Evolutionary conservation across 257 asterid genomes (phyloP), one percentile per base, ranked within the genome.

Genomic region (Linaria vulgaris): DNA sequence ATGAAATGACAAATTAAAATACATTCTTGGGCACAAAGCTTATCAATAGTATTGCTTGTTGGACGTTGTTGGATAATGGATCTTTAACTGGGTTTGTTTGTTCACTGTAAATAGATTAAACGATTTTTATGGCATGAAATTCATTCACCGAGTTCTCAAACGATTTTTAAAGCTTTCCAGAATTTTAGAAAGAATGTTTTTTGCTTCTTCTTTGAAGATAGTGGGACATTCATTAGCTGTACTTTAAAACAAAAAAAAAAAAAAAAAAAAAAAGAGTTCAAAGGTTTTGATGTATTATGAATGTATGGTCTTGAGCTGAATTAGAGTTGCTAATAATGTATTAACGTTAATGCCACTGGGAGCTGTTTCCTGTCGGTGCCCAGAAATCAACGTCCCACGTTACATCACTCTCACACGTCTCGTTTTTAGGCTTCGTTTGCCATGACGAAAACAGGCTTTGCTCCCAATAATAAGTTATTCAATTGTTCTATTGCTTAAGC

Each of bases 281-380:
- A 3, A 6, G 3, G 3, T 30, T 30, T 30, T 6, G 6, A n/a
- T n/a, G n/a, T n/a, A n/a, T n/a, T n/a, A n/a, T n/a, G n/a, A n/a
- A n/a, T n/a, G n/a, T n/a, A n/a, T n/a, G n/a, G n/a, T n/a, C n/a
- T n/a, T n/a, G n/a, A n/a, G 37, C 37, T 30, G 37, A 30, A 30
- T 30, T 30, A 2, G 6, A 2, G 3, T 3, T 30, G 37, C 6
- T 30, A 6, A 30, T 30, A 6, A 30, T 3, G 5, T 30, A 30
- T 30, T 65, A 16, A 65, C 76, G 43, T 24, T 54, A 34, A 24
- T 61, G 56, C 55, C 72, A 53, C 72, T 16, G 22, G 16, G 20
- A 47, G 56, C 45, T 61, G 74, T 73, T 71, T 69, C 73, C 61
- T 71, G 21, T 27, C 34, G 55, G 55, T 49, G 30, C 55, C 25